Percentiles rank a stretch among this genome's conserved stretches.
Conservation (phyloP, 2,329 filamentous ascomycete genomes). For the Gaeumannomyces sp. region DNA sequence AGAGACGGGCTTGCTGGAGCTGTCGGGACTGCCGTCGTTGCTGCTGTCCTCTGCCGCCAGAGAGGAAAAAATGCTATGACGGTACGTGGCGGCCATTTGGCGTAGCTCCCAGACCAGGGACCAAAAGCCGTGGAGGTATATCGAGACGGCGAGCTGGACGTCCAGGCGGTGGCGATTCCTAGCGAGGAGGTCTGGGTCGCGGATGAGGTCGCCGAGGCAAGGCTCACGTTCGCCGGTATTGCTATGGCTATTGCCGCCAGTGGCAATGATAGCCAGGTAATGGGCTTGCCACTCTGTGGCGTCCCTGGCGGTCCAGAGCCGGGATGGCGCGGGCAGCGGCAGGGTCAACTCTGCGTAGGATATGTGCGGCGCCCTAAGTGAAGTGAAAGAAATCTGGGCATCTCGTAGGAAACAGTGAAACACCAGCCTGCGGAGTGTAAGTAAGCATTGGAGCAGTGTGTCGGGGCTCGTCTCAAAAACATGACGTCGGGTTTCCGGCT, state of each 20-base stretch:
- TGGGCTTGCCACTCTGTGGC: constrained; percentile 59
- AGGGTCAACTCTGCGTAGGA: constrained; percentile 64
- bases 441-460: neutral
- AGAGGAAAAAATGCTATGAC: constrained; percentile 39
- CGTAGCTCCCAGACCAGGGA: constrained; percentile 60
- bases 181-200: constrained; percentile 47
- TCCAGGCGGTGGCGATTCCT: constrained; percentile 47
- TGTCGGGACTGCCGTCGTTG: neutral
- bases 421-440: constrained; percentile 40
- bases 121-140: constrained; percentile 62
- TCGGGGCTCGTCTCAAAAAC: neutral
- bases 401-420: constrained; percentile 62
- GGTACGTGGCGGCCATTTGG: constrained; percentile 45
- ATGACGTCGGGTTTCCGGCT: neutral
- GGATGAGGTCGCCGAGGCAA: constrained; percentile 49
- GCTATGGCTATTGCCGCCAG: constrained; percentile 31
- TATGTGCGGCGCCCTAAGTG: constrained; percentile 57
- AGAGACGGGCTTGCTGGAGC: neutral
- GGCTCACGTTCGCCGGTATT: constrained; percentile 23
- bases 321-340: constrained; percentile 54
- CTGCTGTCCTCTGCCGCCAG: constrained; percentile 15
- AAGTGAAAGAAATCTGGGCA: constrained; percentile 60
- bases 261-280: constrained; percentile 39
- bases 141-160: constrained; percentile 47
- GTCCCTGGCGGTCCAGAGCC: constrained; percentile 59